Conservation (phyloP, 805 yeast species). For the Saccharomycopsis synnaedendra region DNA sequence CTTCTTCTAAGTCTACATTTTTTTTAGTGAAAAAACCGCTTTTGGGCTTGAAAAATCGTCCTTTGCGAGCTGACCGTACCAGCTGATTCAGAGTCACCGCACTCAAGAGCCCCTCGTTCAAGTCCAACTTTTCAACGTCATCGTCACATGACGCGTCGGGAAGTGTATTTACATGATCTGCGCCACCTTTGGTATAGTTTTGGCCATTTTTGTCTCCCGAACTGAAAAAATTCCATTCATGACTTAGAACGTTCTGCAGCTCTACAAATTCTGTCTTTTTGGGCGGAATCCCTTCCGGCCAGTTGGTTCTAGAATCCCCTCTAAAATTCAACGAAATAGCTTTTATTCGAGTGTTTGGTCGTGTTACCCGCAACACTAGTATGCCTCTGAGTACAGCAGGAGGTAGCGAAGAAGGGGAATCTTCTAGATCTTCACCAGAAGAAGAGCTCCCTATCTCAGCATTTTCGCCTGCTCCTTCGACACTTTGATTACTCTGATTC, state of each 20-base stretch:
- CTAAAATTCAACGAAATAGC: conserved; percentile 46
- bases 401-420: conserved; percentile 24
- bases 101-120: conserved; percentile 14
- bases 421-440: neutral
- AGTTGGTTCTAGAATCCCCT: conserved; percentile 72
- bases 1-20: neutral
- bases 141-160: conserved; percentile 18
- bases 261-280: conserved; percentile 60
- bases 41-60: conserved; percentile 9
- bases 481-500: neutral
- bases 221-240: conserved; percentile 84
- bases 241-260: conserved; percentile 52
- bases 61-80: neutral
- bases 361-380: conserved; percentile 53
- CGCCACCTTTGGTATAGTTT: conserved; percentile 26
- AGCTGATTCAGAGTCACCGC: conserved; percentile 16
- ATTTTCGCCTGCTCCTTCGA: neutral
- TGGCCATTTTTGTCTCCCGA: conserved; percentile 25
- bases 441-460: neutral
- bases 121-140: conserved; percentile 9
- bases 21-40: neutral
- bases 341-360: conserved; percentile 57
- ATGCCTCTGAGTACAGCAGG: conserved; percentile 80
- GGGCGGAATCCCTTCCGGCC: conserved; percentile 99
- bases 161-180: conserved; percentile 23